Evolutionary conservation across 805 yeast species (phyloP), one percentile per base, ranked within the genome.

Genomic region (Kuraishia cidri): DNA sequence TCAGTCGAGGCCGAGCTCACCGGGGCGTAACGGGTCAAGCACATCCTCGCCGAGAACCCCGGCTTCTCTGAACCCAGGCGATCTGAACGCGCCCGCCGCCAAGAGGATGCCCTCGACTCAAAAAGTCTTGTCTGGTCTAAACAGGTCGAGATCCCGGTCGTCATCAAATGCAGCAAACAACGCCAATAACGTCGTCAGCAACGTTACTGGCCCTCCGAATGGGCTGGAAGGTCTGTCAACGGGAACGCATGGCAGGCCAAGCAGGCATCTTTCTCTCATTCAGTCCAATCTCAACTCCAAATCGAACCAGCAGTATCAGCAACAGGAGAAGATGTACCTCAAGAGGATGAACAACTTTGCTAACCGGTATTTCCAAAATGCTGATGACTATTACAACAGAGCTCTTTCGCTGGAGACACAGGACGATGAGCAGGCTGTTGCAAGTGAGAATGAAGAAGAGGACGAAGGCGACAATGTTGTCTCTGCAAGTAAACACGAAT

Each of bases 291-390:
- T 56, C 22, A 50, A 54, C 20, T 46, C 55, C 2, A 56, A 49
- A 33, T 44, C 47, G 31, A 53, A 55, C 5, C 58, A 57, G 34
- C 65, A 62, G 40, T 72, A 70, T 46, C 56, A 66, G 32, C 72
- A 70, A 24, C 78, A 72, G 43, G 79, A 72, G 44, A 62, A 60
- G 43, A 61, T 68, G 26, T 72, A 72, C 41, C 53, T 72, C 36
- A 58, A 57, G 17, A 66, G 69, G 30, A 68, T 72, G 37, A 51
- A 47, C 13, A 50, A 50, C 28, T 50, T 46, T 32, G 50, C 41
- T 20, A 10, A 20, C n/a, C n/a, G n/a, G n/a, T n/a, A n/a, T n/a
- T n/a, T n/a, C n/a, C n/a, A n/a, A n/a, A n/a, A n/a, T n/a, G n/a
- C n/a, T n/a, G 23, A 20, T 20, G 7, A 20, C 10, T 20, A 20